Percentiles rank a stretch among this genome's conserved stretches.
Conservation (phyloP, 768 basidiomycete genomes). For the Clitopilus hobsonii region DNA sequence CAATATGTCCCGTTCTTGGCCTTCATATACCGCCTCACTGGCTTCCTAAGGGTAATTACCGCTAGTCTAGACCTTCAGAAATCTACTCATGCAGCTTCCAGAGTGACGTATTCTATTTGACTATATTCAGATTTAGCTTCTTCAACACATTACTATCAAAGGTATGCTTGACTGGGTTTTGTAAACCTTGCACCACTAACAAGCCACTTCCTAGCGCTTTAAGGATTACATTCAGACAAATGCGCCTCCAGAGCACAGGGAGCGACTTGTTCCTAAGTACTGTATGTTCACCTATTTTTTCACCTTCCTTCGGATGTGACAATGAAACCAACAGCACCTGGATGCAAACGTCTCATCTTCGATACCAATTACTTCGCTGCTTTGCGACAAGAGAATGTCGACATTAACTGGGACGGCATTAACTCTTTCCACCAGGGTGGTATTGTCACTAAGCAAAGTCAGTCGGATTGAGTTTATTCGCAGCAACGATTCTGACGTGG, state of each 20-base stretch:
- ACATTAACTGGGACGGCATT: conserved; percentile 34
- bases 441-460: conserved; percentile 35
- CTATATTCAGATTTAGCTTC: conserved; percentile 8
- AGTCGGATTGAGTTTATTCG: not conserved
- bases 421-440: conserved; percentile 34
- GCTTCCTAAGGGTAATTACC: conserved; percentile 15
- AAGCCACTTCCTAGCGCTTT: not conserved
- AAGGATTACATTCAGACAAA: conserved; percentile 29
- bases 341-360: conserved; percentile 51
- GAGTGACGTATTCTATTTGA: conserved; percentile 6
- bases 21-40: conserved; percentile 19
- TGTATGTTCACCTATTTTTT: conserved; percentile 23
- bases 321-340: conserved; percentile 27
- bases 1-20: conserved; percentile 33
- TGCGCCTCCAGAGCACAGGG: conserved; percentile 42
- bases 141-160: conserved; percentile 8
- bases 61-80: not conserved
- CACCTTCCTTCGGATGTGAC: not conserved
- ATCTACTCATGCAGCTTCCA: not conserved
- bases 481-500: not conserved
- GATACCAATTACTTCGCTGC: conserved; percentile 42
- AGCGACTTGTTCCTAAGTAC: conserved; percentile 42
- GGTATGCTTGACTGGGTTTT: not conserved
- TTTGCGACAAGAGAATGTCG: conserved; percentile 42
- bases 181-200: not conserved